These are phyloP conservation scores for Euptelea pleiosperma DNA, from an alignment of 164 flowering plant genomes.

Conservation along the genomic window DNA sequence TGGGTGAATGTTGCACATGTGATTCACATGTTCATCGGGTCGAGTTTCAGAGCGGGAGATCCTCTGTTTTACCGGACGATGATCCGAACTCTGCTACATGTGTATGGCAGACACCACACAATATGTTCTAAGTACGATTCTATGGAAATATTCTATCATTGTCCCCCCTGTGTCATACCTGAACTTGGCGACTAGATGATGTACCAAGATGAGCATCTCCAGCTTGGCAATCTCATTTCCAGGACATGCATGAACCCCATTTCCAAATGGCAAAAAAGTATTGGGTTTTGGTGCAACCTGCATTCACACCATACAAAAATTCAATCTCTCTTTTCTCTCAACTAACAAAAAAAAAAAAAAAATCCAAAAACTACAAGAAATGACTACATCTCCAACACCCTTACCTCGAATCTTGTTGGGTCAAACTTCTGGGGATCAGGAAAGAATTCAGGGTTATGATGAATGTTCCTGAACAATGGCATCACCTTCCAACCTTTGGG, in stretches of 20 bases:
- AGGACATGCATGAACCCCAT: constrained; percentile 70
- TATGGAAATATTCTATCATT: not conserved
- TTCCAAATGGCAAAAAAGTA: constrained; percentile 80
- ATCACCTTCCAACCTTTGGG: constrained; percentile 97
- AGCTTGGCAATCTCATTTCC: constrained; percentile 85
- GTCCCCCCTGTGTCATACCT: constrained; percentile 38
- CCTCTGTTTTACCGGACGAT: too few relatives aligned
- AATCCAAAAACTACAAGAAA: not conserved
- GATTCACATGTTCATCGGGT: too few relatives aligned
- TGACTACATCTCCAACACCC: too few relatives aligned
- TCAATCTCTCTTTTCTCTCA: not conserved
- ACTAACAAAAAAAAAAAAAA: not conserved
- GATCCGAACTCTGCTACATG: not conserved
- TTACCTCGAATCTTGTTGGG: constrained; percentile 93
- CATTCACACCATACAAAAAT: not conserved
- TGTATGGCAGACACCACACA: not conserved
- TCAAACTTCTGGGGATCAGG: constrained; percentile 70
- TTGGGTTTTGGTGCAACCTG: constrained; percentile 71
- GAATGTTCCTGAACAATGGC: constrained; percentile 92
- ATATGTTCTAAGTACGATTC: not conserved
- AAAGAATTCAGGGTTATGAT: constrained; percentile 72
- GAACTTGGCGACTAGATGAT: constrained; percentile 64
- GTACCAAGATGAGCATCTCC: constrained; percentile 60
- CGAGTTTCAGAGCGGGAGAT: too few relatives aligned
- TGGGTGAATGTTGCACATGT: too few relatives aligned